Conservation (phyloP, 306 rosid species). For the Prunus fruticosa region DNA sequence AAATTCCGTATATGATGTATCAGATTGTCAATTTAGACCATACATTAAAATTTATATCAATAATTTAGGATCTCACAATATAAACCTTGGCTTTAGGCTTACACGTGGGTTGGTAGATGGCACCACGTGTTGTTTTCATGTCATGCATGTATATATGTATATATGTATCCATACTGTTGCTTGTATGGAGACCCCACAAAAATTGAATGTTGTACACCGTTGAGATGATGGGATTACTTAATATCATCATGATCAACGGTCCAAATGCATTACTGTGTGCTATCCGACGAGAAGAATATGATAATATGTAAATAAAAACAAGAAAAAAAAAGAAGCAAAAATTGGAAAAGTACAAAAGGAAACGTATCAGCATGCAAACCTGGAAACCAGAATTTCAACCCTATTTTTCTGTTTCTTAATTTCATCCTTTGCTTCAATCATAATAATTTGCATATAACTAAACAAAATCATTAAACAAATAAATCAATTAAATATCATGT, state of each 20-base stretch:
- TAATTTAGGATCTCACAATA: too few relatives aligned
- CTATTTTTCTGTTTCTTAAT: background rate
- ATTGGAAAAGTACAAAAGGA: background rate
- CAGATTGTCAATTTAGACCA: background rate
- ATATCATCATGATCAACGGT: background rate
- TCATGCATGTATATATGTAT: background rate
- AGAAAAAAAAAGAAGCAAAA: background rate
- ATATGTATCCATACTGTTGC: background rate
- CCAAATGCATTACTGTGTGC: background rate
- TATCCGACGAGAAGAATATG: background rate
- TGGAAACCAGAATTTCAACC: background rate
- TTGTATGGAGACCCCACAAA: background rate
- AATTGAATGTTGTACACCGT: background rate
- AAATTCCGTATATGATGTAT: background rate
- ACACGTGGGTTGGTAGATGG: constrained; percentile 12
- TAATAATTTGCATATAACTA: background rate
- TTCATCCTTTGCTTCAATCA: background rate
- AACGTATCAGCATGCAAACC: constrained; percentile 3
- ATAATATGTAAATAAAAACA: background rate
- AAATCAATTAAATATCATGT: background rate
- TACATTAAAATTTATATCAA: background rate
- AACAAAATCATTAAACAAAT: background rate
- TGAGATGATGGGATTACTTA: background rate
- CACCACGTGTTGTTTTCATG: constrained; percentile 25
- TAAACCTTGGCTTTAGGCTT: background rate